These are phyloP conservation scores for Nyctanthes arbortristis DNA, from an alignment of 257 asterid genomes.

Conservation along the genomic window DNA sequence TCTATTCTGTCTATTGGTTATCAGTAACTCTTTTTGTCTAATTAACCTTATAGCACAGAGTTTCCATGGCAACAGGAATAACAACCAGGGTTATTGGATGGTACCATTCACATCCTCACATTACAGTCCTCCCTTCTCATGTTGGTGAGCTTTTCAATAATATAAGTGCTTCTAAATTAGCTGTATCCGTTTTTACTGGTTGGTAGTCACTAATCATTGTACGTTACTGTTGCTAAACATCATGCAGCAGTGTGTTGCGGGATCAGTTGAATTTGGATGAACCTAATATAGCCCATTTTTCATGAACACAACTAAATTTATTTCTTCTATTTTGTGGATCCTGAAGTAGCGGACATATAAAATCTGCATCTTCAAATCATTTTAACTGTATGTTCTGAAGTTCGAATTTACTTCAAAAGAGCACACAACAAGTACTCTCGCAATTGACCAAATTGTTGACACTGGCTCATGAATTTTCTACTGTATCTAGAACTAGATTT, in stretches of 20 bases:
- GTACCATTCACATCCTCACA: conserved; percentile 99
- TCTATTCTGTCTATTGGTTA: conserved; percentile 4
- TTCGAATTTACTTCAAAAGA: too few species aligned
- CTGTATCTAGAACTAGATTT: too few species aligned
- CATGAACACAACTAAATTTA: neutral
- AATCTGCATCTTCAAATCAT: too few species aligned
- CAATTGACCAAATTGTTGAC: conserved; percentile 1
- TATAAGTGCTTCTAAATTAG: neutral
- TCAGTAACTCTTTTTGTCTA: conserved; percentile 56
- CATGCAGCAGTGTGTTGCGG: neutral
- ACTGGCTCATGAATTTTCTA: conserved; percentile 4
- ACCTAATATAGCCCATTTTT: neutral
- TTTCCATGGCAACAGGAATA: conserved; percentile 73
- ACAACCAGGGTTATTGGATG: conserved; percentile 97
- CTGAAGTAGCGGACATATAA: neutral
- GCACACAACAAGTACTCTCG: neutral
- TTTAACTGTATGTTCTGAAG: too few species aligned
- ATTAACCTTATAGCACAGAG: conserved; percentile 79
- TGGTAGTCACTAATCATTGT: neutral
- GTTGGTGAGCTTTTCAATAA: conserved; percentile 66
- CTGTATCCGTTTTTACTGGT: neutral
- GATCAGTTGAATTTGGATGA: neutral
- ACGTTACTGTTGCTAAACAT: neutral
- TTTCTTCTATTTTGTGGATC: neutral
- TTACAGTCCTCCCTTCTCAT: conserved; percentile 97